Percentiles rank a stretch among this genome's conserved stretches.
phyloP scores from a whole-genome alignment of 768 basidiomycete genomes.

The Lepiota subincarnata region DNA sequence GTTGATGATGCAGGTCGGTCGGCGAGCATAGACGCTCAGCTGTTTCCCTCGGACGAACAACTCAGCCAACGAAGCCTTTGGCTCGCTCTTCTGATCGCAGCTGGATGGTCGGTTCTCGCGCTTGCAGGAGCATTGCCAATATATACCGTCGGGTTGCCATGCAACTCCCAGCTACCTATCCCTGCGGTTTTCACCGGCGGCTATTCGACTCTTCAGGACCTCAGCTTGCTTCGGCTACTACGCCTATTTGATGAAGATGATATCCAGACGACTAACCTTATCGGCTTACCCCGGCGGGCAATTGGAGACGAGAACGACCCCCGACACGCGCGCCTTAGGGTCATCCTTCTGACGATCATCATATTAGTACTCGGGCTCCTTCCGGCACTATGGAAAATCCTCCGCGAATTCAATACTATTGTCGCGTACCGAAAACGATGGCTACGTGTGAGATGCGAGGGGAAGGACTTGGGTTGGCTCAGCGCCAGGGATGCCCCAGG shows the following conservation, averaged over 20 bases:
- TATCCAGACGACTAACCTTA: conserved; percentile 27
- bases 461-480: conserved; percentile 74
- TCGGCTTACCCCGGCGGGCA: conserved; percentile 30
- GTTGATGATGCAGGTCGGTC: conserved; percentile 53
- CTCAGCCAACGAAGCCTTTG: conserved; percentile 69
- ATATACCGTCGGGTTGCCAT: conserved; percentile 66
- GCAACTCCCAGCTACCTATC: conserved; percentile 50
- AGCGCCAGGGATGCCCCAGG: conserved; percentile 60
- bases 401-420: conserved; percentile 58
- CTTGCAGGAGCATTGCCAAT: conserved; percentile 71
- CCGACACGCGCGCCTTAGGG: conserved; percentile 49
- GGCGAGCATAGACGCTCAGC: conserved; percentile 41
- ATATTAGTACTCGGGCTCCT: conserved; percentile 56
- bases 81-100: conserved; percentile 56
- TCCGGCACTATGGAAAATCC: conserved; percentile 61
- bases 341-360: conserved; percentile 67
- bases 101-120: conserved; percentile 66
- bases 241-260: conserved; percentile 47
- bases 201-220: conserved; percentile 67
- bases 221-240: conserved; percentile 73
- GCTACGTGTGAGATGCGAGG: conserved; percentile 59
- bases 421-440: conserved; percentile 55
- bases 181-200: conserved; percentile 48
- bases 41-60: conserved; percentile 74
- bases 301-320: conserved; percentile 29